Conservation (phyloP, 768 basidiomycete species). For the Pleurotus platypus region DNA sequence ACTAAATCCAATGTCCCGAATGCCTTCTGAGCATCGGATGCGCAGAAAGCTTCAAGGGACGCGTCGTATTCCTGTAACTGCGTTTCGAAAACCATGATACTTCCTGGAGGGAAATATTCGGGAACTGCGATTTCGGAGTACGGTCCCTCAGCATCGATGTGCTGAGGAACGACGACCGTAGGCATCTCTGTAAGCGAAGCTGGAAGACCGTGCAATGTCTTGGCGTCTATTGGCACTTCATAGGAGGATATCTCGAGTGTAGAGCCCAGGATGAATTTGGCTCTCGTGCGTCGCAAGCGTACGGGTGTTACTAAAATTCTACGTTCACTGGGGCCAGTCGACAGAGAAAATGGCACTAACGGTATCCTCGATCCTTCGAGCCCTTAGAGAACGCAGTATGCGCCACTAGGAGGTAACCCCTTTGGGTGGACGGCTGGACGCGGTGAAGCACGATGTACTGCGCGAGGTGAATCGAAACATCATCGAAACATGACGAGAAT, state of each 20-base stretch:
- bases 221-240: conserved; percentile 43
- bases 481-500: neutral
- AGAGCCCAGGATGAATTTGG: conserved; percentile 79
- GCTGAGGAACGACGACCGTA: conserved; percentile 54
- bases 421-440: conserved; percentile 85
- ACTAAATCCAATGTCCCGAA: conserved; percentile 75
- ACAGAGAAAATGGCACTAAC: conserved; percentile 40
- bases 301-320: conserved; percentile 56
- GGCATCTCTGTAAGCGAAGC: conserved; percentile 63
- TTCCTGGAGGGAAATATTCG: conserved; percentile 91
- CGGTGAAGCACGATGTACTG: conserved; percentile 94
- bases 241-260: conserved; percentile 66
- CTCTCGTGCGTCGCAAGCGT: conserved; percentile 75
- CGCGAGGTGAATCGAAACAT: neutral
- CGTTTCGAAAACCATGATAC: conserved; percentile 90
- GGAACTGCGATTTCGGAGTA: conserved; percentile 82
- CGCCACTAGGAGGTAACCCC: conserved; percentile 88
- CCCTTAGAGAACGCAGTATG: conserved; percentile 91
- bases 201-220: conserved; percentile 67
- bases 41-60: conserved; percentile 71
- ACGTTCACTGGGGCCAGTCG: conserved; percentile 33
- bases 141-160: conserved; percentile 61
- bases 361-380: conserved; percentile 72
- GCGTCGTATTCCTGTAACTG: conserved; percentile 71
- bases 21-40: conserved; percentile 65